Evolutionary conservation across 208 protist genomes (phyloP).

Genomic region (Crithidia brevicula): DNA sequence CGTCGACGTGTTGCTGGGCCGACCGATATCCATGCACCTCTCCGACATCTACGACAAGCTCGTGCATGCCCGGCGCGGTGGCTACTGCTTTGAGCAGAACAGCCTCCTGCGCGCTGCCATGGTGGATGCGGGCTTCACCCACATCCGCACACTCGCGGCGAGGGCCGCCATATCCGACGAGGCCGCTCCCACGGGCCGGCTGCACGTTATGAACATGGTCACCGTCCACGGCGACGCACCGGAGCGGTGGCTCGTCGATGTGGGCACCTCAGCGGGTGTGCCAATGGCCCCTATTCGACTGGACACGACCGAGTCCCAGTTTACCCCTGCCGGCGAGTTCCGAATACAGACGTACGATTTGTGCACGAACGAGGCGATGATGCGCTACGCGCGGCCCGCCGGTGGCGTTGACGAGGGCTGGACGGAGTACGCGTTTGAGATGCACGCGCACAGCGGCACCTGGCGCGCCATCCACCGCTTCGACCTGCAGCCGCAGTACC

Average conservation of each 20-base stretch:
- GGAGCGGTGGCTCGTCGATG: constrained; percentile 28
- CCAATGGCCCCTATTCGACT: constrained; percentile 16
- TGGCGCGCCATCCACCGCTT: constrained; percentile 32
- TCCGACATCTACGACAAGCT: constrained; percentile 23
- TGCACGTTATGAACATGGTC: constrained; percentile 23
- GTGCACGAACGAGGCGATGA: constrained; percentile 28
- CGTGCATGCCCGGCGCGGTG: constrained; percentile 33
- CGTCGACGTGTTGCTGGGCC: constrained; percentile 21
- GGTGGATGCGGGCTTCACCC: constrained; percentile 17
- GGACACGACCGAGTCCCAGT: constrained; percentile 8
- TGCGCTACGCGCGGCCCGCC: constrained; percentile 7
- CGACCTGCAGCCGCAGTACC: constrained; percentile 25
- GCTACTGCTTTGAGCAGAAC: constrained; percentile 41
- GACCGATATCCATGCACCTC: constrained; percentile 23
- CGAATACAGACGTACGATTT: constrained; percentile 30
- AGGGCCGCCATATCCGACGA: constrained; percentile 11
- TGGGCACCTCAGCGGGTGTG: constrained; percentile 26
- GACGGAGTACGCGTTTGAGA: constrained; percentile 17
- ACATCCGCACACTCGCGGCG: constrained; percentile 17
- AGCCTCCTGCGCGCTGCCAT: constrained; percentile 25
- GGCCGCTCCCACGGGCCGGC: background rate
- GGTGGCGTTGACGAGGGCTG: constrained; percentile 16
- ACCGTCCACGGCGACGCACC: background rate
- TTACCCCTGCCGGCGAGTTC: constrained; percentile 21
- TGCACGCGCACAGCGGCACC: constrained; percentile 14